Conservation (phyloP, 345 rosid species). For the Syzygium oleosum region DNA sequence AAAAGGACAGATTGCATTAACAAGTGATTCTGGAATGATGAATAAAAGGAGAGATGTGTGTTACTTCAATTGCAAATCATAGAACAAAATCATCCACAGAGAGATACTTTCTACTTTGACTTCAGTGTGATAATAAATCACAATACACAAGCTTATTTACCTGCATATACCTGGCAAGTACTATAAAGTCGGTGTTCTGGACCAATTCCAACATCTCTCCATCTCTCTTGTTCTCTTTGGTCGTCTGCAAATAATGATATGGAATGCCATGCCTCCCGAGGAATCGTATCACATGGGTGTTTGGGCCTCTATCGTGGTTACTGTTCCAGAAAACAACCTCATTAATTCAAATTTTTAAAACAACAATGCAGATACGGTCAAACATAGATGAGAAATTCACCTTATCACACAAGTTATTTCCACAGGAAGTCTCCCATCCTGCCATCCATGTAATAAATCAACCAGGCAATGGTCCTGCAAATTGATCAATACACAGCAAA, state of each 20-base stretch:
- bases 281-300: constrained; percentile 75
- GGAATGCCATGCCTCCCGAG: constrained; percentile 85
- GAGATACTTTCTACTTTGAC: not conserved
- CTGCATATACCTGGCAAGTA: constrained; percentile 99
- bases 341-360: constrained; percentile 5
- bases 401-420: constrained; percentile 88
- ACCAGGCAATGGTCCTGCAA: constrained; percentile 83
- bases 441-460: constrained; percentile 87
- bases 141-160: constrained; percentile 21
- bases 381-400: constrained; percentile 18
- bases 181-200: constrained; percentile 73
- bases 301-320: constrained; percentile 80
- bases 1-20: not conserved
- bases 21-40: not conserved
- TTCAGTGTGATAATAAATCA: not conserved
- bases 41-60: not conserved
- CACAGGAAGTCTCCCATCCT: constrained; percentile 81
- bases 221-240: constrained; percentile 53
- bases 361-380: not conserved
- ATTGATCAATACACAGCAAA: constrained; percentile 1
- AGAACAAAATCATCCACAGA: not conserved
- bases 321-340: constrained; percentile 25
- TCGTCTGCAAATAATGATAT: constrained; percentile 57
- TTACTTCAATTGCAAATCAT: not conserved
- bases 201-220: constrained; percentile 74